A percentile compares a stretch with the other conserved stretches of the same genome.
Evolutionary conservation across 2,329 filamentous ascomycete genomes (phyloP).

Genomic region (Pestalotiopsis sp.): DNA sequence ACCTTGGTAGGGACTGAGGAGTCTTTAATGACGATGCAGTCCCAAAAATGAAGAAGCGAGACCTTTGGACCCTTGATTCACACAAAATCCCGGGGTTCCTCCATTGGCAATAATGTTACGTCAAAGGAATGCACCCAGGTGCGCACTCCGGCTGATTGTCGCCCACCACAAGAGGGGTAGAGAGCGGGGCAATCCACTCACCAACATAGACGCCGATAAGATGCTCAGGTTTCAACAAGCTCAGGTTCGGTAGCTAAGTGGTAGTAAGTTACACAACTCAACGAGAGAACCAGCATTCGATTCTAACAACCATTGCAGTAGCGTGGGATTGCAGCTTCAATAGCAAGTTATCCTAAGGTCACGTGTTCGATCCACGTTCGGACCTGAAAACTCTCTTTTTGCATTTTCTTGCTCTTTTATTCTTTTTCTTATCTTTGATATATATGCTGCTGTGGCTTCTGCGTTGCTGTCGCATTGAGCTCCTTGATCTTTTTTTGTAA

Average conservation of each 20-base stretch:
- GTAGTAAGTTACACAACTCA: background rate
- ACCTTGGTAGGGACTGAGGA: too few species aligned
- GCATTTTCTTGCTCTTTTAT: background rate
- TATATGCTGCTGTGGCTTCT: background rate
- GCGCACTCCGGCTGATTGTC: background rate
- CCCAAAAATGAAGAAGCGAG: too few species aligned
- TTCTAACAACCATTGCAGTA: background rate
- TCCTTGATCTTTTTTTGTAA: background rate
- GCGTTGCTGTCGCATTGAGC: background rate
- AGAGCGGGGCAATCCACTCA: background rate
- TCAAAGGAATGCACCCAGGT: too few species aligned
- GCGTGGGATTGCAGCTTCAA: slow-evolving; percentile 5
- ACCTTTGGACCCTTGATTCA: background rate
- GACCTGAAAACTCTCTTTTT: background rate
- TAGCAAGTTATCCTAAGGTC: slow-evolving; percentile 2
- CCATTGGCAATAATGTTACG: too few species aligned
- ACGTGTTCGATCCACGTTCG: slow-evolving; percentile 9
- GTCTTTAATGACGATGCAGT: too few species aligned
- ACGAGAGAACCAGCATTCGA: background rate
- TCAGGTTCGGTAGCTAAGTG: slow-evolving; percentile 4
- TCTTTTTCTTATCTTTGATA: background rate
- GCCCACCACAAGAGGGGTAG: background rate
- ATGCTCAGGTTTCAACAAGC: background rate
- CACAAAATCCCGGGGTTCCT: too few species aligned
- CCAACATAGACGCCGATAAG: background rate